These are phyloP conservation scores for Phylloporus gajari DNA, from an alignment of 1,284 basidiomycete species.

Conservation along the genomic window DNA sequence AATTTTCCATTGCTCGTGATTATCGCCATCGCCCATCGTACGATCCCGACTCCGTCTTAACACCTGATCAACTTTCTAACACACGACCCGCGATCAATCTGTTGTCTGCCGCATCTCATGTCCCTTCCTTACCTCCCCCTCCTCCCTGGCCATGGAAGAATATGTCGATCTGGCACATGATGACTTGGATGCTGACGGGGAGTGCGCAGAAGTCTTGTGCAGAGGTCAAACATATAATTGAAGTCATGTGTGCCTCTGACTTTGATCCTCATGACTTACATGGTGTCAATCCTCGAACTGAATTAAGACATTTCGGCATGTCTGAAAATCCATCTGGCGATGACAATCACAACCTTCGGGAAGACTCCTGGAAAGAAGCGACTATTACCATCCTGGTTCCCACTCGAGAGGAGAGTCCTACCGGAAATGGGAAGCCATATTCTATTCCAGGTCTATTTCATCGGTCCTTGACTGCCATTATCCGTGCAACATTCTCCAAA, in stretches of 20 bases:
- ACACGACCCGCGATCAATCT: background rate
- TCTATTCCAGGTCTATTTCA: slow-evolving; percentile 10
- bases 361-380: slow-evolving; percentile 18
- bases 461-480: background rate
- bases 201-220: background rate
- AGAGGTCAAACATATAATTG: background rate
- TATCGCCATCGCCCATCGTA: background rate
- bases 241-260: slow-evolving; percentile 18
- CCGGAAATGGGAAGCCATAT: slow-evolving; percentile 14
- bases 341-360: background rate
- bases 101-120: background rate
- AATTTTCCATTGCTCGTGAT: background rate
- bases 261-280: slow-evolving; percentile 22
- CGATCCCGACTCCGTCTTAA: background rate
- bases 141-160: background rate
- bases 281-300: slow-evolving; percentile 21
- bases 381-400: slow-evolving; percentile 17
- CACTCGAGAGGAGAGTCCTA: slow-evolving; percentile 1
- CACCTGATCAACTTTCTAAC: background rate
- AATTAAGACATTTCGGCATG: slow-evolving; percentile 10
- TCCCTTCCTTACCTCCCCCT: background rate
- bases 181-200: background rate
- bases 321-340: background rate
- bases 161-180: background rate
- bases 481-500: slow-evolving; percentile 10